A percentile compares a stretch with the other conserved stretches of the same genome.
These are phyloP conservation scores for Acacia concinna DNA, from an alignment of 331 rosid species.

Conservation along the genomic window DNA sequence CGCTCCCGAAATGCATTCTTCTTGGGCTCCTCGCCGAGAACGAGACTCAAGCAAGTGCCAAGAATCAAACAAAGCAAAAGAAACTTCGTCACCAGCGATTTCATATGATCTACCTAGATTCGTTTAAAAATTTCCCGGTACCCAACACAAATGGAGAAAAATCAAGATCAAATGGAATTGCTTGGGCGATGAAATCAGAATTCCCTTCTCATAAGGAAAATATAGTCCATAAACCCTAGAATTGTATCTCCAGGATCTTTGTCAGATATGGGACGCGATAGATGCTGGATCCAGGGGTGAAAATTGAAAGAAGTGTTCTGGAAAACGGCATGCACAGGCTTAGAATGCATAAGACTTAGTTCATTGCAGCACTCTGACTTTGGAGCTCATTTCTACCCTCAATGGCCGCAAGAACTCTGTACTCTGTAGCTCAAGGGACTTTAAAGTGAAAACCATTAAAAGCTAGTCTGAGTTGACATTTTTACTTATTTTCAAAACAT, in stretches of 20 bases:
- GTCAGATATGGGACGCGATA: neutral
- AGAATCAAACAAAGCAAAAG: conserved; percentile 44
- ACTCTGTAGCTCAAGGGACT: neutral
- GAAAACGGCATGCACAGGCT: neutral
- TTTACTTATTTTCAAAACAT: neutral
- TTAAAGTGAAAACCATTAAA: neutral
- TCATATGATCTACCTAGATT: conserved; percentile 42
- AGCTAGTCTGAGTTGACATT: neutral
- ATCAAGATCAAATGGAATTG: neutral
- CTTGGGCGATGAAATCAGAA: neutral
- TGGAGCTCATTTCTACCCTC: neutral
- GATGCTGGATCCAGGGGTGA: neutral
- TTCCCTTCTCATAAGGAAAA: neutral
- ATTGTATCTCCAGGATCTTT: neutral
- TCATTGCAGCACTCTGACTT: conserved; percentile 3
- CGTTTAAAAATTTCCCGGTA: neutral
- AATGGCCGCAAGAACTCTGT: neutral
- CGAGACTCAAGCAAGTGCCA: conserved; percentile 34
- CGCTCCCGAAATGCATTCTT: conserved; percentile 60
- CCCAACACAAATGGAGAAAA: neutral
- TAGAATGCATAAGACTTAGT: neutral
- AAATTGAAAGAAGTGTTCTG: neutral
- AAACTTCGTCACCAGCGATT: conserved; percentile 36
- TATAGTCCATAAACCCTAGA: conserved; percentile 22
- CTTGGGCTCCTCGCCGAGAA: conserved; percentile 52